Base-by-base conservation (phyloP, 495 filamentous ascomycete genomes). In the Saxophila tyrrhenica region DNA sequence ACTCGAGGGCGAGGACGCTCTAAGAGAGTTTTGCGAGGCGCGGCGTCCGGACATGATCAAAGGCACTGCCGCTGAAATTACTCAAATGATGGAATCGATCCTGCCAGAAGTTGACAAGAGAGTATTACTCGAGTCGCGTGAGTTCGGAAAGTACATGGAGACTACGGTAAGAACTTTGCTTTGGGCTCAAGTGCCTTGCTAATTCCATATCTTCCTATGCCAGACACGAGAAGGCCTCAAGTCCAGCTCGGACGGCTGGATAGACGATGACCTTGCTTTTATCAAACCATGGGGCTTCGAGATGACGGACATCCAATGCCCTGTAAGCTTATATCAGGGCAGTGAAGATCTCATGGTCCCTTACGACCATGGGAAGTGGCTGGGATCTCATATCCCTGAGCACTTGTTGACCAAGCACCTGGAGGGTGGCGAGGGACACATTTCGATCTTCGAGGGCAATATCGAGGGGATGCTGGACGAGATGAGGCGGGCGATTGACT, bases 251-350 rank as follows among this genome's bases (percentile, higher is more conserved):
- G 59, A 62, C 39, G 59, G 59, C 3, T 58, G 55, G 55, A 39
- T 58, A 1, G 59, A 62, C 39, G 59, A 62, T 39, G 56, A 59
- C 35, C 39, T 62, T 3, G 35, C 35, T 5, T 55, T 58, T n/a
- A 15, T 62, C 16, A 15, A 39, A 25, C 56, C 59, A 3, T 62
- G 59, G 59, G 59, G 59, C 16, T 62, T 62, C 32, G 59, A 62
- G 3, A 9, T 62, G 9, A 25, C 13, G 13, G 59, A 62, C 25
- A 43, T 62, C 22, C 51, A 55, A 35, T 20, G 32, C 1, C 59
- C 59, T 15, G 56, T 62, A 19, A 32, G 39, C 17, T 39, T 58
- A 13, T 62, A 59, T 48, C 55, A 58, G 16, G 59, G 59, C 3
- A 48, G 22, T 29, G 50, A 45, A 32, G 59, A 62, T 24, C 39